phyloP scores from a whole-genome alignment of 345 rosid genomes.

The Cochlearia excelsa region DNA sequence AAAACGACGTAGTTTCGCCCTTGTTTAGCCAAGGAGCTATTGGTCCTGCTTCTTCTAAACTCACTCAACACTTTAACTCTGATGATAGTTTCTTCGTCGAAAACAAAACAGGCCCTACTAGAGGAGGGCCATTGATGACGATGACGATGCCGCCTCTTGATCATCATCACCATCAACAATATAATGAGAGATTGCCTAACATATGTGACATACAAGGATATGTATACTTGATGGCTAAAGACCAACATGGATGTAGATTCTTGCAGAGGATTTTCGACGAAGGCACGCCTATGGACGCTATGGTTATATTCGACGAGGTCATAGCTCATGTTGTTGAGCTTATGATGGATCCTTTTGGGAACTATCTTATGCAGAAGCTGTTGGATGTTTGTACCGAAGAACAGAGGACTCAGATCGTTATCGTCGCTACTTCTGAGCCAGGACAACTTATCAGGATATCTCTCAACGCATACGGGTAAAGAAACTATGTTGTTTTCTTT shows the following conservation, averaged over 20 bases:
- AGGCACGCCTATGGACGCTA: constrained; percentile 45
- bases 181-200: constrained; percentile 22
- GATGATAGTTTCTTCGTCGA: constrained; percentile 39
- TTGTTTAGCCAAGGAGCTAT: constrained; percentile 19
- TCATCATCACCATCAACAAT: too few relatives aligned
- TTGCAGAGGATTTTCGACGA: constrained; percentile 50
- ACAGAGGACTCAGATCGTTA: constrained; percentile 48
- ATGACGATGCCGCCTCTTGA: too few relatives aligned
- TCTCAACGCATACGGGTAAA: constrained; percentile 55
- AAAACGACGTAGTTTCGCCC: constrained; percentile 19
- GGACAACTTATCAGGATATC: constrained; percentile 52
- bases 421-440: constrained; percentile 41
- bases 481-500: neutral
- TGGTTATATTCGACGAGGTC: constrained; percentile 45
- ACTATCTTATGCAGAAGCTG: constrained; percentile 52
- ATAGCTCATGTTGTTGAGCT: constrained; percentile 54
- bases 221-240: constrained; percentile 48
- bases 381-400: constrained; percentile 56
- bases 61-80: constrained; percentile 23
- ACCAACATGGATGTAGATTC: constrained; percentile 58
- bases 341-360: constrained; percentile 57
- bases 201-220: constrained; percentile 41
- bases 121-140: neutral
- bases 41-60: constrained; percentile 25
- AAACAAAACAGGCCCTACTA: constrained; percentile 27